A percentile compares a stretch with the other conserved stretches of the same genome.
These are phyloP conservation scores for Blastomyces gilchristii DNA, from an alignment of 2,329 filamentous ascomycete genomes.

Conservation along the genomic window DNA sequence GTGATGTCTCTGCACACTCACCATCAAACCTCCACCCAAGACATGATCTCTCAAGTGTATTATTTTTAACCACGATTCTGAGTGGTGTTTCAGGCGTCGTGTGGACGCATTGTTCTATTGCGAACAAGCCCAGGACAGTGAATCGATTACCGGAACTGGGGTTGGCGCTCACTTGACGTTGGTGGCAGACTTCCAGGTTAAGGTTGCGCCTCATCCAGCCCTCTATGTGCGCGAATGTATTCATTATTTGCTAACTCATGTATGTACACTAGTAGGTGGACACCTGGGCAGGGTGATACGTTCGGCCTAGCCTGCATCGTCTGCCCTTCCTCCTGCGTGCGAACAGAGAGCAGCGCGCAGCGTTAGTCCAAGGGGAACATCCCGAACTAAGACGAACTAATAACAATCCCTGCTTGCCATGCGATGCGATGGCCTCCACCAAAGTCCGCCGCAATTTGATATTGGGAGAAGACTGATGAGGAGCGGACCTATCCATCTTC, in stretches of 20 bases:
- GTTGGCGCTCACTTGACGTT: background rate
- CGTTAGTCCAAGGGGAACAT: background rate
- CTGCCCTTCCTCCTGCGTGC: background rate
- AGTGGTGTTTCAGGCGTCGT: background rate
- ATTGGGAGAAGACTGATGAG: background rate
- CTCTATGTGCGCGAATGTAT: background rate
- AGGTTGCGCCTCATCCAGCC: background rate
- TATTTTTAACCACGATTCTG: background rate
- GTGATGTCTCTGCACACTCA: background rate
- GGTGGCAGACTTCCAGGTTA: background rate
- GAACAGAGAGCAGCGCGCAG: no score
- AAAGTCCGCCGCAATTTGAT: background rate
- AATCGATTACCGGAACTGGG: background rate
- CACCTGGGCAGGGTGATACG: background rate
- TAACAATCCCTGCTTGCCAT: slow-evolving; percentile 5
- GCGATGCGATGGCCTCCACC: background rate
- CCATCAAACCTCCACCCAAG: background rate
- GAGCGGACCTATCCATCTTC: background rate
- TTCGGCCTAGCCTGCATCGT: background rate
- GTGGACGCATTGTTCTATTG: background rate
- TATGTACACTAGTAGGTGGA: background rate
- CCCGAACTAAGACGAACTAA: background rate
- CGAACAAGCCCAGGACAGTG: background rate
- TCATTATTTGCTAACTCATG: no score
- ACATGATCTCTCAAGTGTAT: background rate